Percentiles rank a stretch among this genome's conserved stretches.
These are phyloP conservation scores for Macrophomina tecta DNA, from an alignment of 2,329 filamentous ascomycete genomes.

Conservation along the genomic window DNA sequence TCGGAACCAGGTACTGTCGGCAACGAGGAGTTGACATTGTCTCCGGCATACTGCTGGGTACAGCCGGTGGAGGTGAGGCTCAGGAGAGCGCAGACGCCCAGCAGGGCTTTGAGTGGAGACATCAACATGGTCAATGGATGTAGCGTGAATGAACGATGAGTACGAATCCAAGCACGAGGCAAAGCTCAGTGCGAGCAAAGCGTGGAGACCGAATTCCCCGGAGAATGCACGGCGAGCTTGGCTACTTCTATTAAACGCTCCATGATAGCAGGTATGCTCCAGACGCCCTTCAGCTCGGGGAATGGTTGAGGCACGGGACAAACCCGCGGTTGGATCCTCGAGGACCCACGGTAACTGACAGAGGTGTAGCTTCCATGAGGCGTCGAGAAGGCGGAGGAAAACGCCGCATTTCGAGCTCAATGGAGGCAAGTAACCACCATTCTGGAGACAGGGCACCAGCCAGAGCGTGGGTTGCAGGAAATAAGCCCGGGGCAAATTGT, in stretches of 20 bases:
- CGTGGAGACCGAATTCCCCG: background rate
- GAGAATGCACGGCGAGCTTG: background rate
- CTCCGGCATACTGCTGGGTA: slow-evolving; percentile 28
- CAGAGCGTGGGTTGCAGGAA: background rate
- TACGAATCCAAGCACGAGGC: background rate
- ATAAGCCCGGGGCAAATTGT: background rate
- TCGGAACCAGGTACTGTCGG: slow-evolving; percentile 24
- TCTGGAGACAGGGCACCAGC: no score
- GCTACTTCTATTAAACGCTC: background rate
- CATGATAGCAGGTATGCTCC: background rate
- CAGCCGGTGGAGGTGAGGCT: background rate
- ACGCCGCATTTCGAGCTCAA: background rate
- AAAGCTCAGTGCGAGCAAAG: background rate
- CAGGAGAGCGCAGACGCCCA: slow-evolving; percentile 3
- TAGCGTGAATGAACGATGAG: background rate
- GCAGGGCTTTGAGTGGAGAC: background rate
- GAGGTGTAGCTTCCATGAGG: background rate
- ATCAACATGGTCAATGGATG: slow-evolving; percentile 4
- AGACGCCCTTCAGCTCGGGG: background rate
- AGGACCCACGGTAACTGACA: background rate
- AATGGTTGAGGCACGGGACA: background rate
- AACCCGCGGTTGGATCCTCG: background rate
- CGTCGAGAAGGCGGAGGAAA: background rate
- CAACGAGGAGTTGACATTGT: slow-evolving; percentile 15
- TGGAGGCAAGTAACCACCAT: background rate